Evolutionary conservation across 2,329 filamentous ascomycete genomes (phyloP), one percentile per base, ranked within the genome.

Genomic region (Trichoderma lentiforme): DNA sequence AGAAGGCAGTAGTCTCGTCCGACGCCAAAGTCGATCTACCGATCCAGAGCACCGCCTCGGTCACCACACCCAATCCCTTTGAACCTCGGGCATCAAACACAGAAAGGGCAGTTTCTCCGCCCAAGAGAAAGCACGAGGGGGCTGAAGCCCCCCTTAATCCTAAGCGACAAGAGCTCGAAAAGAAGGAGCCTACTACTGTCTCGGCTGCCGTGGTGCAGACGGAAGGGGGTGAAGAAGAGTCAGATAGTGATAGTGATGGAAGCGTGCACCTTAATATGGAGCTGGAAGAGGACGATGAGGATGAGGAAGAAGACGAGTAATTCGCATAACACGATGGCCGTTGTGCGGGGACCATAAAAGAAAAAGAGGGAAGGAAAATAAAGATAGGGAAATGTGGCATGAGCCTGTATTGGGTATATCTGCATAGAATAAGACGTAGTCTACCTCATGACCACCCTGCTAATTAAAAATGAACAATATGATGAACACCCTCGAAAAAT

Each of bases 181-280:
- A 76, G 63, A 75, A 30, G 28, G 63, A 71, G 12, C 61, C 72
- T 6, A 56, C 61, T n/a, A 71, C 69, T 26, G 72, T 61, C 15
- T 21, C 64, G 5, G 68, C 58, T 32, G 5, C 28, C 5, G 28
- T 53, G 21, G 69, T 69, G n/a, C 75, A 73, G 8, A 75, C 76
- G 14, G 73, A 74, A 21, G 72, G 75, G 21, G 79, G 71, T 3
- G 78, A 76, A 1, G 78, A 76, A 1, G 80, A 78, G 0, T 72
- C 71, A 11, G 81, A 81, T 5, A 84, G 81, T 1, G 84, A 84
- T 36, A 84, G 84, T 15, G 86, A 88, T 71, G 86, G 85, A 70
- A 89, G 87, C 72, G 84, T 89, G 14, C 86, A 89, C 78, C 80
- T 89, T 71, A 87, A 89, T 70, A 89, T 89, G 86, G 87, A 88